Evolutionary conservation across 1,284 basidiomycete genomes (phyloP), one percentile per base, ranked within the genome.

Genomic region (Neonothopanus nambi): DNA sequence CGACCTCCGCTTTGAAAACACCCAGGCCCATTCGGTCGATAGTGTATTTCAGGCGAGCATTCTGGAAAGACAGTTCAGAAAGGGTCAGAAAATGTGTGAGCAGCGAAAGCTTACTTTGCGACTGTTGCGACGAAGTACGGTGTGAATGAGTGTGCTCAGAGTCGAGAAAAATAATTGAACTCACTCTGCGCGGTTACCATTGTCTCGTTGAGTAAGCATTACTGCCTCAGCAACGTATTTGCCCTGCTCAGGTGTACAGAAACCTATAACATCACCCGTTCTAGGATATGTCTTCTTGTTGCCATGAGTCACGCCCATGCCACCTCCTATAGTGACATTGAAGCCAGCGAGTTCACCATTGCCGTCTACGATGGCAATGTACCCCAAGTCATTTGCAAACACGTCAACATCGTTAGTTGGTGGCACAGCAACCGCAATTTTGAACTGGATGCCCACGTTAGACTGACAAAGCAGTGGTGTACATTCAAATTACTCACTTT

Each of bases 251-350:
- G 86, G 78, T 1, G 88, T 91, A 64, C 94, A 93, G 78, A 98
- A 99, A 51, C 96, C 97, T 60, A 99, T 84, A 24, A 98, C 76
- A 64, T 88, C 87, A 46, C 85, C 95, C 39, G 90, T 73, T 57
- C 97, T 87, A 42, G 97, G 97, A 71, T 99, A 99, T 0, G 96
- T 99, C 78, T 96, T 95, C 80, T 98, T 99, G 81, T 94, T 97
- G 49, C 92, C 94, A 68, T 99, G 95, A 0, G 96, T 98, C 43
- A 99, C 96, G 72, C 96, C 96, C 96, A 99, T 99, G 55, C 96
- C 97, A 66, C 96, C 96, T 63, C 96, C 94, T 42, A 91, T 79
- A 33, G 88, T 77, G 57, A 97, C 93, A 65, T 97, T 95, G 80
- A 96, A 97, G 39, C 95, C 95, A 54, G 83, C 77, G 28, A 96